Evolutionary conservation across 1,284 basidiomycete species (phyloP).

Genomic region (Fomes fomentarius): DNA sequence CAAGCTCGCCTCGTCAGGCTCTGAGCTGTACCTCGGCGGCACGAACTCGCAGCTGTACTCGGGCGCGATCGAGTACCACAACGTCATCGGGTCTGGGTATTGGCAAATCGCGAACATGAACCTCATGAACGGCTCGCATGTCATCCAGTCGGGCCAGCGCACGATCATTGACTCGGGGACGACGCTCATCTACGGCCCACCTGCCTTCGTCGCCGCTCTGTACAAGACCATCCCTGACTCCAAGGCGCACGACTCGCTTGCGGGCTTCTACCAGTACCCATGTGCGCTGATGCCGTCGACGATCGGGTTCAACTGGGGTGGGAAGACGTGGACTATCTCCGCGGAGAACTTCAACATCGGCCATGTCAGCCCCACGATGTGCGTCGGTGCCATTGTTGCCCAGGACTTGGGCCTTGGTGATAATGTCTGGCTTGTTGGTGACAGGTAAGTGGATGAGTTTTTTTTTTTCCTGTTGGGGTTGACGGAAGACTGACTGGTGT

Average conservation of each 20-base stretch:
- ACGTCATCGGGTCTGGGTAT: constrained; percentile 30
- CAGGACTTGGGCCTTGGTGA: constrained; percentile 28
- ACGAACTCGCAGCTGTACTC: constrained; percentile 40
- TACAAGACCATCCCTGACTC: constrained; percentile 46
- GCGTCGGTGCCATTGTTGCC: constrained; percentile 33
- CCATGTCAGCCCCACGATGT: constrained; percentile 18
- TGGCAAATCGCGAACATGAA: constrained; percentile 31
- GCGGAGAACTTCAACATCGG: constrained; percentile 33
- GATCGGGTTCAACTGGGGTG: constrained; percentile 45
- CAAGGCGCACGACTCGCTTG: constrained; percentile 23
- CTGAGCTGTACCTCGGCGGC: constrained; percentile 56
- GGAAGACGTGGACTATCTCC: constrained; percentile 41
- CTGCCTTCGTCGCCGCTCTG: constrained; percentile 42
- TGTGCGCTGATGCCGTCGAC: constrained; percentile 37
- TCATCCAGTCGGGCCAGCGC: constrained; percentile 4
- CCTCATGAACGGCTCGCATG: constrained; percentile 24
- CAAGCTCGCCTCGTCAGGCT: constrained; percentile 47
- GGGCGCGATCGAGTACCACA: constrained; percentile 43
- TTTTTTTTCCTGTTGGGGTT: neutral
- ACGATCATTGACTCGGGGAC: constrained; percentile 35
- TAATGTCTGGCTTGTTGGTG: constrained; percentile 33
- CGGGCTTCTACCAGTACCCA: constrained; percentile 43
- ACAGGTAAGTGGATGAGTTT: constrained; percentile 25
- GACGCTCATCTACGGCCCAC: too few species aligned
- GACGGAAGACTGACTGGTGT: neutral